phyloP scores from a whole-genome alignment of 176 grass and related monocot genomes.

The Eremochloa ophiuroides region DNA sequence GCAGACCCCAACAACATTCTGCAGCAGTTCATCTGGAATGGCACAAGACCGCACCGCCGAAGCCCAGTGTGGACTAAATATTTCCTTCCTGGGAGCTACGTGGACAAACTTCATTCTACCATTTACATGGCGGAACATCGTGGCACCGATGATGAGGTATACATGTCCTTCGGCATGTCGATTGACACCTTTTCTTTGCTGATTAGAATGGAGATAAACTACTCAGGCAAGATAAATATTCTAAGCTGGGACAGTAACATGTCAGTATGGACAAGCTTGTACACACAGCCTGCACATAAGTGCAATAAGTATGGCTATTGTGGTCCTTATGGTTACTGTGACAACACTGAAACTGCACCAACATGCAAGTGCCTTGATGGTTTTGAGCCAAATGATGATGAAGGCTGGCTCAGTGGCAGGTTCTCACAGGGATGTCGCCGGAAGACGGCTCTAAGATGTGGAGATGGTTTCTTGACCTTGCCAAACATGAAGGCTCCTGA shows the following conservation, averaged over 20 bases:
- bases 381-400: slow-evolving; percentile 23
- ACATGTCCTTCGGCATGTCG: slow-evolving; percentile 31
- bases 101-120: not conserved
- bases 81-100: not conserved
- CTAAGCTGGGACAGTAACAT: slow-evolving; percentile 25
- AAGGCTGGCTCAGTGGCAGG: not conserved
- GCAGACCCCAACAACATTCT: slow-evolving; percentile 22
- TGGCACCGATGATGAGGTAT: slow-evolving; percentile 5
- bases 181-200: not conserved
- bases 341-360: slow-evolving; percentile 4
- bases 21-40: slow-evolving; percentile 39
- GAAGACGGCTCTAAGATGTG: slow-evolving; percentile 11
- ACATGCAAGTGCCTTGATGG: slow-evolving; percentile 56
- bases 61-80: slow-evolving; percentile 45
- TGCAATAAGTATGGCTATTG: slow-evolving; percentile 33
- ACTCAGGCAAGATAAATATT: slow-evolving; percentile 34
- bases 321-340: slow-evolving; percentile 44
- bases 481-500: slow-evolving; percentile 25
- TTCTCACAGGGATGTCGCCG: slow-evolving; percentile 32
- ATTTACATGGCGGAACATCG: slow-evolving; percentile 12
- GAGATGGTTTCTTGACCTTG: slow-evolving; percentile 3
- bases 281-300: slow-evolving; percentile 9
- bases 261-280: slow-evolving; percentile 1
- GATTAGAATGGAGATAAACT: slow-evolving; percentile 36
- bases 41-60: slow-evolving; percentile 2